Conservation (phyloP, 2,329 filamentous ascomycete genomes). For the Penicillium hordei region DNA sequence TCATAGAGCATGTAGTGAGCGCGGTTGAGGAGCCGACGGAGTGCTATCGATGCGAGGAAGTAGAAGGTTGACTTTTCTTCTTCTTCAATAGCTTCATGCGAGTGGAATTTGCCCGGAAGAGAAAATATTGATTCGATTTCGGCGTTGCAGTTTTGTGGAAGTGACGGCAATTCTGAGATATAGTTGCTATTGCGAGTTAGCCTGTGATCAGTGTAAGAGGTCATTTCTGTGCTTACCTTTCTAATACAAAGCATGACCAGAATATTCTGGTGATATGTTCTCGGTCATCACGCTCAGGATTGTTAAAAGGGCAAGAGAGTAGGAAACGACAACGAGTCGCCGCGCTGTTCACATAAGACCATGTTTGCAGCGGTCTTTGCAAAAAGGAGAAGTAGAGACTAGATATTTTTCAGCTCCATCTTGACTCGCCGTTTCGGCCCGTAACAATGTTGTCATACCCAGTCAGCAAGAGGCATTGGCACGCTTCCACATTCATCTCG, state of each 20-base stretch:
- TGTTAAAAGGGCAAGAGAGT: constrained; percentile 6
- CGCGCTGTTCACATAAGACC: constrained; percentile 11
- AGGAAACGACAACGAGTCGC: constrained; percentile 9
- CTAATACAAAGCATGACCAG: constrained; percentile 13
- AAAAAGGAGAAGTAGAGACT: constrained; percentile 11
- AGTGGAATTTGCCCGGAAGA: constrained; percentile 9
- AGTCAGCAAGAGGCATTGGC: constrained; percentile 10
- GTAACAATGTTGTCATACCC: neutral
- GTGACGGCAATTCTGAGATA: constrained; percentile 9
- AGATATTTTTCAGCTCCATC: neutral
- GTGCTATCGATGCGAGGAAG: constrained; percentile 10
- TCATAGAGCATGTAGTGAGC: constrained; percentile 13
- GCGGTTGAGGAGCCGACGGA: constrained; percentile 11
- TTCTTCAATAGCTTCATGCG: constrained; percentile 8
- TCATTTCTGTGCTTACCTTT: neutral
- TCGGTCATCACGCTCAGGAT: constrained; percentile 3
- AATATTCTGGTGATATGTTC: constrained; percentile 11
- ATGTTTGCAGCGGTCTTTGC: constrained; percentile 13
- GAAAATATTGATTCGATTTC: constrained; percentile 9
- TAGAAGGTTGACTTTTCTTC: constrained; percentile 11
- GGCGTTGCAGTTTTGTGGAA: constrained; percentile 11
- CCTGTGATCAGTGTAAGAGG: neutral
- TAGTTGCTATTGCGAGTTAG: constrained; percentile 4
- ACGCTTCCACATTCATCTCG: constrained; percentile 11
- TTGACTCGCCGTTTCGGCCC: neutral